Conservation (phyloP, 345 rosid genomes). For the Brassica napus region Da-Ae NC_063445.1:29090001-29090500, state of each 20-base stretch:
- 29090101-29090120: no score
- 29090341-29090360: conserved; percentile 72
- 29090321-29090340: conserved; percentile 55
- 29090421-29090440: conserved; percentile 67
- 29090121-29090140: no score
- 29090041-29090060: no score
- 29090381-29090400: conserved; percentile 65
- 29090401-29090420: conserved; percentile 65
- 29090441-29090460: background rate
- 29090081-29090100: no score
- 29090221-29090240: background rate
- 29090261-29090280: background rate
- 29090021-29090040: no score
- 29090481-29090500: background rate
- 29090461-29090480: background rate
- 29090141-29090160: no score
- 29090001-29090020: no score
- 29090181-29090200: background rate
- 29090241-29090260: background rate
- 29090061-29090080: no score
- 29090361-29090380: conserved; percentile 71
- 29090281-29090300: conserved; percentile 17
- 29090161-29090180: no score
- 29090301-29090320: conserved; percentile 48
- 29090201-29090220: background rate